A percentile compares a stretch with the other conserved stretches of the same genome.
Evolutionary conservation across 2,329 filamentous ascomycete species (phyloP).

Genomic region (Fusarium concolor): DNA sequence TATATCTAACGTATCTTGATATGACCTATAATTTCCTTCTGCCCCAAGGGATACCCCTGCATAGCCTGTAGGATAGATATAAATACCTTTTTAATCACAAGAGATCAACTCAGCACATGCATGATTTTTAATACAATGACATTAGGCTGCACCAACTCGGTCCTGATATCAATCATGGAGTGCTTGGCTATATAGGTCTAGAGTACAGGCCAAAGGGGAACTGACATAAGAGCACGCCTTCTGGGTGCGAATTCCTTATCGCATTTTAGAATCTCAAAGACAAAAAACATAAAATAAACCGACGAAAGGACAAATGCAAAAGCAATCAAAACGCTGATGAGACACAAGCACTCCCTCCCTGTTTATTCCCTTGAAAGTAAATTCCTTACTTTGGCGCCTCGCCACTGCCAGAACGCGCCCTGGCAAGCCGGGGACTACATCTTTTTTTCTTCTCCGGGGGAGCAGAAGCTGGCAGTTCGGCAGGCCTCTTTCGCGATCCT

Average conservation of each 20-base stretch:
- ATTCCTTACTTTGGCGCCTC: neutral
- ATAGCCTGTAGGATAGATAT: constrained; percentile 31
- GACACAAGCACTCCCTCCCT: constrained; percentile 26
- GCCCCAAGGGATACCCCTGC: constrained; percentile 32
- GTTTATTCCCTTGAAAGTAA: constrained; percentile 11
- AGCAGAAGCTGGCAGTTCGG: neutral
- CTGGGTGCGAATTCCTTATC: constrained; percentile 15
- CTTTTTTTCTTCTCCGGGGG: constrained; percentile 13
- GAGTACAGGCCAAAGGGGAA: constrained; percentile 40
- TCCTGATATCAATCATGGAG: constrained; percentile 23
- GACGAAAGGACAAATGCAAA: constrained; percentile 19
- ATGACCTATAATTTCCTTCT: constrained; percentile 34
- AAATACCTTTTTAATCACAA: constrained; percentile 37
- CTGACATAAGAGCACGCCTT: constrained; percentile 18
- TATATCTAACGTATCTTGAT: constrained; percentile 31
- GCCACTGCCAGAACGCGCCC: constrained; percentile 5
- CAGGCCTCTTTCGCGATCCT: constrained; percentile 13
- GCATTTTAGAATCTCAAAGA: constrained; percentile 26
- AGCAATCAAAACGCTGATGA: constrained; percentile 37
- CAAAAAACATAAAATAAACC: constrained; percentile 27
- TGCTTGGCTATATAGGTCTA: constrained; percentile 43
- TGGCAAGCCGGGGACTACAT: constrained; percentile 12
- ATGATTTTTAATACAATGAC: neutral
- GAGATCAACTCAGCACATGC: neutral
- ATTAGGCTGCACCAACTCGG: constrained; percentile 4